A percentile compares a stretch with the other conserved stretches of the same genome.
Conservation (phyloP, 257 asterid species). For the Nemophila menziesii region DNA sequence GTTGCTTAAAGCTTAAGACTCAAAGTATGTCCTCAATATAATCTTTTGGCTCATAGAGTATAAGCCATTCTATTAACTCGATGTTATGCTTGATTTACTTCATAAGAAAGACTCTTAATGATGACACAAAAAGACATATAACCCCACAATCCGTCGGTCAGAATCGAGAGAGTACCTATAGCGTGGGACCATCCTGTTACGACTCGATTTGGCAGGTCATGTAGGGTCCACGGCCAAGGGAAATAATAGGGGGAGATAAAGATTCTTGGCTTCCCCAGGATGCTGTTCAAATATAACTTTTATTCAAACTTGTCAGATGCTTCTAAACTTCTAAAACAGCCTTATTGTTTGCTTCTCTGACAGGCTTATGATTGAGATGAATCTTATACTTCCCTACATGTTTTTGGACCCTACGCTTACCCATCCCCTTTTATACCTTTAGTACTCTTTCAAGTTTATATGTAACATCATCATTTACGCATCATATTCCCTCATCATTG, state of each 20-base stretch:
- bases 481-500: conserved; percentile 14
- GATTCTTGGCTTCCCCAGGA: conserved; percentile 79
- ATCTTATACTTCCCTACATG: conserved; percentile 43
- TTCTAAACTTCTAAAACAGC: conserved; percentile 73
- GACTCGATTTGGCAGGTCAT: conserved; percentile 9
- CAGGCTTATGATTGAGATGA: conserved; percentile 71
- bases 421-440: conserved; percentile 46
- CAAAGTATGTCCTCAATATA: neutral
- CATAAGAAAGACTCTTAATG: neutral
- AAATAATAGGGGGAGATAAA: conserved; percentile 49
- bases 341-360: conserved; percentile 41
- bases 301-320: conserved; percentile 79
- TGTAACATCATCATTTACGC: conserved; percentile 14
- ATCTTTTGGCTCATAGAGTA: too few relatives aligned
- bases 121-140: neutral
- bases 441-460: conserved; percentile 36
- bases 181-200: conserved; percentile 4
- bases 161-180: neutral
- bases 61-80: too few relatives aligned
- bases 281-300: conserved; percentile 42
- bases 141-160: neutral
- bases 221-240: conserved; percentile 44
- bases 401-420: conserved; percentile 28
- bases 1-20: conserved; percentile 1
- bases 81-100: too few relatives aligned